phyloP scores from a whole-genome alignment of 495 filamentous ascomycete species.

The Aspergillus cavernicola region DNA sequence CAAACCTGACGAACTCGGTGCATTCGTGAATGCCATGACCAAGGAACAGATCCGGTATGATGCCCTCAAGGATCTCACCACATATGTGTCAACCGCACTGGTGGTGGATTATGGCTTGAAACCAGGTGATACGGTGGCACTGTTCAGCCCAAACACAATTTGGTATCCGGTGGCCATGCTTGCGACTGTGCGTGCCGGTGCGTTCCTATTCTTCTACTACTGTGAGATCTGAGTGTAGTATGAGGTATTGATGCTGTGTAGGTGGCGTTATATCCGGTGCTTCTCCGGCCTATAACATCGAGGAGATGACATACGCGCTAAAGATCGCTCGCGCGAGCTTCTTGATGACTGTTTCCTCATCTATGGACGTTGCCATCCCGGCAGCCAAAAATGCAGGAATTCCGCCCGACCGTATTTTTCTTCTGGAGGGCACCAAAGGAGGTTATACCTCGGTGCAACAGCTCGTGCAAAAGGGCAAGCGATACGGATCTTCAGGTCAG shows the following conservation, averaged over 20 bases:
- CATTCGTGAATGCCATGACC: conserved; percentile 54
- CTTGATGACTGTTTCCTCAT: conserved; percentile 50
- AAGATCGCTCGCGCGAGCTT: conserved; percentile 50
- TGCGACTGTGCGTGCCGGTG: conserved; percentile 42
- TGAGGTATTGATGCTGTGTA: conserved; percentile 5
- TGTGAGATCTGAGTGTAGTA: neutral
- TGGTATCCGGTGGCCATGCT: conserved; percentile 61
- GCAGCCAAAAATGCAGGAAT: conserved; percentile 53
- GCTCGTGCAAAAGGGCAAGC: conserved; percentile 42
- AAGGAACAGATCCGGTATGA: conserved; percentile 52
- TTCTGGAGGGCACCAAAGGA: conserved; percentile 49
- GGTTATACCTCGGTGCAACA: conserved; percentile 49
- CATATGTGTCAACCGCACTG: conserved; percentile 53
- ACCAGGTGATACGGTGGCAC: conserved; percentile 46
- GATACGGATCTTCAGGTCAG: conserved; percentile 34
- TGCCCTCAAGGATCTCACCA: conserved; percentile 48
- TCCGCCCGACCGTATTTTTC: conserved; percentile 44
- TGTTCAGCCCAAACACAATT: conserved; percentile 57
- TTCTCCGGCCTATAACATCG: conserved; percentile 56
- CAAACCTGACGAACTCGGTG: conserved; percentile 34
- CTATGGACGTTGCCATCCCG: conserved; percentile 45
- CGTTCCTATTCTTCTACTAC: conserved; percentile 11
- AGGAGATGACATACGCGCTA: conserved; percentile 61
- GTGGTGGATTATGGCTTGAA: conserved; percentile 47
- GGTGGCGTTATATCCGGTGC: conserved; percentile 53